Conservation (phyloP, 179 eudicot genomes). For the Beta corolliflora region DNA sequence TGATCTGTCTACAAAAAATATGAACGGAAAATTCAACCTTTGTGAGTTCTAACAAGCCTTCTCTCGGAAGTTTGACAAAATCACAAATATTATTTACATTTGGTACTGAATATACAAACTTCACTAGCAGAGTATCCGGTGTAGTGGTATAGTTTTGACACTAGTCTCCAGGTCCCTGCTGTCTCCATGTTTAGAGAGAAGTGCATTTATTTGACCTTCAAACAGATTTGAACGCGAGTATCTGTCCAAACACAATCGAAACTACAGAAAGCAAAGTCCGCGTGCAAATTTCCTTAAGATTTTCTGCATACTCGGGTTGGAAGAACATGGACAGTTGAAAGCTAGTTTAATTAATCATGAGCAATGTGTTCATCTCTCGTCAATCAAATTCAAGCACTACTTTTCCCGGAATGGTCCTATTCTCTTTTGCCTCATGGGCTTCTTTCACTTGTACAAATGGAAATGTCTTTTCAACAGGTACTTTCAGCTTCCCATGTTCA, state of each 20-base stretch:
- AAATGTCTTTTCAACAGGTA: constrained; percentile 83
- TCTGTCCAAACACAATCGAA: neutral
- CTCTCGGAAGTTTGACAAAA: neutral
- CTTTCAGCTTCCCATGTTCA: constrained; percentile 74
- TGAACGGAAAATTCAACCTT: neutral
- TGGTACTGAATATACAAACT: constrained; percentile 13
- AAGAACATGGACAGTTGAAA: neutral
- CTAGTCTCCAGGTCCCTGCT: neutral
- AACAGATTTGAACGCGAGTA: neutral
- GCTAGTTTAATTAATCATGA: neutral
- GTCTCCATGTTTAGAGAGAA: neutral
- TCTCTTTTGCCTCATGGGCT: constrained; percentile 92
- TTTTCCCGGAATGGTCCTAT: constrained; percentile 72
- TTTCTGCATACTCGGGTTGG: neutral
- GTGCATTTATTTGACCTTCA: constrained; percentile 19
- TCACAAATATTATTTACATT: constrained; percentile 13
- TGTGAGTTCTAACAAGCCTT: neutral
- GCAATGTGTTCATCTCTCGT: constrained; percentile 13
- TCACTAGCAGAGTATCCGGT: neutral
- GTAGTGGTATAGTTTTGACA: constrained; percentile 1
- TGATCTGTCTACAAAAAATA: constrained; percentile 9
- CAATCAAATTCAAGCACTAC: constrained; percentile 84
- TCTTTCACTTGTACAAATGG: constrained; percentile 77
- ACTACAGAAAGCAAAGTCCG: neutral
- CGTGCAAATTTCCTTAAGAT: neutral